A percentile compares a stretch with the other conserved stretches of the same genome.
phyloP scores from a whole-genome alignment of 2,329 filamentous ascomycete species.

The Cladosporium velox region DNA sequence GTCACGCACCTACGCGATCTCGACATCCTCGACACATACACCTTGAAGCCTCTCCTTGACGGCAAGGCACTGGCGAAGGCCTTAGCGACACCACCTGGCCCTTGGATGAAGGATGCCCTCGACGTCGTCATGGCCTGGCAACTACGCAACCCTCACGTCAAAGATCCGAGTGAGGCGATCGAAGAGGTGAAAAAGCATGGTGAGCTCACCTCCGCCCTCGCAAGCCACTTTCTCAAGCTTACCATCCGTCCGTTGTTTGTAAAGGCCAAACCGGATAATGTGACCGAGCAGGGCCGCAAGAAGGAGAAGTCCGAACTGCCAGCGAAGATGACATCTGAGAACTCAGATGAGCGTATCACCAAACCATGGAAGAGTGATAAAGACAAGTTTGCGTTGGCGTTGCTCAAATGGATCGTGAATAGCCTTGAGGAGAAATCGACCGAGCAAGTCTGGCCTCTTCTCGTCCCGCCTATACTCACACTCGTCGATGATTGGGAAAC shows the following conservation, averaged over 20 bases:
- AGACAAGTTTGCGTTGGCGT: slow-evolving; percentile 53
- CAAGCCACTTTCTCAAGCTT: slow-evolving; percentile 59
- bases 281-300: slow-evolving; percentile 62
- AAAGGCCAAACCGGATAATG: slow-evolving; percentile 53
- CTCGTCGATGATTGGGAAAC: slow-evolving; percentile 66
- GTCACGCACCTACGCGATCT: slow-evolving; percentile 53
- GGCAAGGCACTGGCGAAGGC: slow-evolving; percentile 71
- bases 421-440: slow-evolving; percentile 54
- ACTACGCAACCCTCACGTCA: slow-evolving; percentile 70
- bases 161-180: slow-evolving; percentile 55
- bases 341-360: slow-evolving; percentile 42
- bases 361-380: slow-evolving; percentile 64
- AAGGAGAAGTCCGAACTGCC: slow-evolving; percentile 48
- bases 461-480: slow-evolving; percentile 69
- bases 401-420: slow-evolving; percentile 63
- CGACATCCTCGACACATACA: slow-evolving; percentile 53
- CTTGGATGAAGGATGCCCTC: slow-evolving; percentile 81
- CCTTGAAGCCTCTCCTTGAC: slow-evolving; percentile 61
- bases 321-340: slow-evolving; percentile 37
- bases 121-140: slow-evolving; percentile 87
- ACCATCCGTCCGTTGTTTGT: slow-evolving; percentile 70
- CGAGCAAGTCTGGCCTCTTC: slow-evolving; percentile 64
- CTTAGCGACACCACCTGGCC: slow-evolving; percentile 68
- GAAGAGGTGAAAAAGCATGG: slow-evolving; percentile 47
- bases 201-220: slow-evolving; percentile 53